Base-by-base conservation (phyloP, 1,284 basidiomycete species). In the Sanghuangporus baumii region DNA sequence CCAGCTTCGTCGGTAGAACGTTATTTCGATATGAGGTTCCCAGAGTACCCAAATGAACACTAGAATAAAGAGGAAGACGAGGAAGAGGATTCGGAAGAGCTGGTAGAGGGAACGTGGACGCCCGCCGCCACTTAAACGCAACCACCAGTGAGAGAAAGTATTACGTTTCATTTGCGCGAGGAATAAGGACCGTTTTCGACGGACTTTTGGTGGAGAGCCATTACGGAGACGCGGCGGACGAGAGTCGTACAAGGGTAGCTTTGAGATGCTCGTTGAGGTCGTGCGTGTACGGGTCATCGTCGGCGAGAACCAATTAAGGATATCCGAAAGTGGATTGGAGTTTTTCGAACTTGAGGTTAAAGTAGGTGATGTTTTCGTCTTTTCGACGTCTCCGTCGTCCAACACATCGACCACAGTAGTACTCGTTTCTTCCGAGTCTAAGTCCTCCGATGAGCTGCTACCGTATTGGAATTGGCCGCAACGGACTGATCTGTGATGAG, bases 11-110 rank as follows among this genome's bases (percentile, higher is more conserved):
- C 82, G 80, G 74, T 92, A 94, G 67, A 92, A 81, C 26, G 86
- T 79, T 23, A 94, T 76, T 74, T 95, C 93, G 67, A 95, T 74
- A 71, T 94, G 93, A 3, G 90, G 82, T 71, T 95, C 89, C 75
- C 86, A 93, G 36, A 82, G 70, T 67, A 82, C 80, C 61, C 84
- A 73, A 16, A 82, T 79, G 18, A 81, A 60, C 52, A 86, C 63
- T 37, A 86, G 55, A 7, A 36, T 51, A 8, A 26, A 75, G 85
- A 93, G 36, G 82, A 70, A 67, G 82, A 80, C 62, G 84, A 73
- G 18, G 81, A 79, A 23, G 81, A 61, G 52, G 86, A 63, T 38
- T 86, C 57, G 11, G 50, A 14, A 41, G 14, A 38, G 58, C 3
- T 58, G 56, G 14, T 23, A n/a, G 1, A 58, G 26, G 6, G 63